Evolutionary conservation across 257 asterid species (phyloP), one percentile per base, ranked within the genome.

Genomic region (Nicotiana benthamiana): DNA sequence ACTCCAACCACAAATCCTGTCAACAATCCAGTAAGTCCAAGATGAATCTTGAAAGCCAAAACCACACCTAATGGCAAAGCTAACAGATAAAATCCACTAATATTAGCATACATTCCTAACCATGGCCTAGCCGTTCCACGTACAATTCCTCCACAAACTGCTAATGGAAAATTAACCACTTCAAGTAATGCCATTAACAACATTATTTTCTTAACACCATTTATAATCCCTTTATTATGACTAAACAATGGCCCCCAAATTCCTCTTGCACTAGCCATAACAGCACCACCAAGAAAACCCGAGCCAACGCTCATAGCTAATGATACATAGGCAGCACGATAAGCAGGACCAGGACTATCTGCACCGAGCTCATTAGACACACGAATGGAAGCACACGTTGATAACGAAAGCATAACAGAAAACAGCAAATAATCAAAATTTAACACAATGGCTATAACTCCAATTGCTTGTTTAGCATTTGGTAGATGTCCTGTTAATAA

Each of bases 341-440:
- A 81, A 2, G 98, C 98, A 0, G 22, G 11, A 9, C 62, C 66
- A 1, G 93, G 83, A 5, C 82, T 86, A 43, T 83, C 76, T 0
- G 97, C 97, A 0, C 99, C 99, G 0, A 95, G 85, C 89, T 93
- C 98, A n/a, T 95, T 93, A 15, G 99, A 91, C n/a, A 91, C 93
- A 0, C 98, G 93, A 17, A 93, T 81, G 0, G 98, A 95, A 0
- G 93, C 92, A 61, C 92, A 91, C 0, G 99, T 93, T 2, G 97
- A 80, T 0, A 95, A 64, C 0, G 99, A 92, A 8, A 90, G 85
- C 98, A 93, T 95, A 1, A 88, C 91, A 0, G 98, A 87, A 85
- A 43, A 95, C 4, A 95, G 88, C 82, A 93, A 65, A 86, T 93
- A 93, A 66, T 95, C 98, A 5, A 95, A 92, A 27, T 93, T 95